Base-by-base conservation (phyloP, 805 yeast species). In the Yarrowia sp. region DNA sequence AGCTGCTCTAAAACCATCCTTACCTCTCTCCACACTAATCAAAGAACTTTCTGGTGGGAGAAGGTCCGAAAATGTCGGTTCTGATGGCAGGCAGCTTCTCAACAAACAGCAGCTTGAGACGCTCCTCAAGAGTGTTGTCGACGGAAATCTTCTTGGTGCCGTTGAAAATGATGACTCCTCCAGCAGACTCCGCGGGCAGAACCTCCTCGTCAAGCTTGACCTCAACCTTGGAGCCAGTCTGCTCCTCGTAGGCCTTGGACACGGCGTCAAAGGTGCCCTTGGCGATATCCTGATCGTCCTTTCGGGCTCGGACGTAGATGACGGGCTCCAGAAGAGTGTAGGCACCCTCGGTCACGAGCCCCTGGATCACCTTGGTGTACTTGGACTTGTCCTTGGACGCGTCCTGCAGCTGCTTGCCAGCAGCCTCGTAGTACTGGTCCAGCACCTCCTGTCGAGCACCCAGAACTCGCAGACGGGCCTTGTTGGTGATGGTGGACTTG, bases 401-500 rank as follows among this genome's bases (percentile, higher is more conserved):
- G 66, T 79, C 76, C 71, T 81, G 81, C 78, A 95, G 83, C 72
- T 87, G 82, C 40, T 73, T 72, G 69, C 83, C 85, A 24, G 98
- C 89, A 12, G 79, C 83, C 64, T 85, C 87, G 71, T 92, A 89
- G 68, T 95, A 85, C 21, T 82, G 85, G 68, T 85, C 85, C 71
- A 95, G 80, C 14, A 90, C 85, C 70, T 86, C 85, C 74, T 93
- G 96, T 74, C 92, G 90, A 65, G 96, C 90, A 17, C 89, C 82
- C 70, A 95, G 85, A 36, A 93, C 86, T 80, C 92, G 89, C 75
- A 95, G 87, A 79, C 99, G 88, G 69, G 96, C 90, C 81, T 95
- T 92, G 82, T 95, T 95, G 69, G 93, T 92, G 74, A 95, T 89
- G 64, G 97, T 93, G 32, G 98, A 92, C 80, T 91, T 92, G 72